Base-by-base conservation (phyloP, 768 basidiomycete genomes). In the Guyanaporus albipodus region DNA sequence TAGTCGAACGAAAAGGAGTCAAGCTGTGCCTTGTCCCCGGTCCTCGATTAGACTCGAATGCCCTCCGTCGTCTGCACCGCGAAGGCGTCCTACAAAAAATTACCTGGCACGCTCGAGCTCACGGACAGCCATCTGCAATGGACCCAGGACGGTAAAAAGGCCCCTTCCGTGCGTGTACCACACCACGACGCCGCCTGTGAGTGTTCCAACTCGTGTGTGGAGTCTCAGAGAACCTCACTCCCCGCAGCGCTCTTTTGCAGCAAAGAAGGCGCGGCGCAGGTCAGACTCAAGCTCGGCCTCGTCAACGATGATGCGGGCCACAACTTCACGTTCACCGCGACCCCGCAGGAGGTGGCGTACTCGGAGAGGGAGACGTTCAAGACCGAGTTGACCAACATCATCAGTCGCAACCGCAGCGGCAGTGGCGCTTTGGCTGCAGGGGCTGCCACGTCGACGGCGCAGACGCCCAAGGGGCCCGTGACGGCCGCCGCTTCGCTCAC, bases 21-120 rank as follows among this genome's bases (percentile, higher is more conserved):
- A 12, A n/a, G 32, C 7, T 29, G 28, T 29, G 28, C 28, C 28
- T 29, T 29, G 28, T 29, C 28, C n/a, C 28, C 28, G 37, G 6
- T 10, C 12, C 6, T 28, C 11, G 24, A 27, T 4, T 12, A 14
- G 29, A 21, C 40, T n/a, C 28, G 40, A 21, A 38, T 44, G 43
- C 44, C 44, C 4, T 37, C 44, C 44, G 21, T 44, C 35, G 36
- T 23, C 9, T 29, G 44, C 11, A 78, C 80, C 61, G 87, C 86
- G 45, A 82, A 80, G 68, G 85, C 85, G 55, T 80, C 82, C 50
- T 93, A 85, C 81, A 93, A 93, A 71, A 94, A 93, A 73, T 66
- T 76, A 41, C 64, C 76, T 14, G 91, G 91, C 50, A 69, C 79
- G 49, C 79, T 94, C 52, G 78, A 87, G 60, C 81, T 94, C 60